A percentile compares a stretch with the other conserved stretches of the same genome.
Conservation (phyloP, 2,329 filamentous ascomycete genomes). For the Trichoderma aggressivum region DNA sequence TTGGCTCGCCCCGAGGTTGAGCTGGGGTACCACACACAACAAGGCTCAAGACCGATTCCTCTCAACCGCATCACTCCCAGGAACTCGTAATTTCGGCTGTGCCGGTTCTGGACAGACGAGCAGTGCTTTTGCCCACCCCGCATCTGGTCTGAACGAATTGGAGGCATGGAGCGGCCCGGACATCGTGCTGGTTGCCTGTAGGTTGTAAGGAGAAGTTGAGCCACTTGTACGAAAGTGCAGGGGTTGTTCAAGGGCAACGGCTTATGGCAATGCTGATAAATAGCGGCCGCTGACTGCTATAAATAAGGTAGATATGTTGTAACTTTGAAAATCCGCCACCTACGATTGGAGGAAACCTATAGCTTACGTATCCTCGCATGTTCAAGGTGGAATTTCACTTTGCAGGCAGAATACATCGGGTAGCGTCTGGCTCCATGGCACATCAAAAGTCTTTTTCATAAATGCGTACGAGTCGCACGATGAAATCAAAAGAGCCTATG, state of each 20-base stretch:
- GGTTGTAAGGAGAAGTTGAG: background rate
- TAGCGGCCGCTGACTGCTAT: background rate
- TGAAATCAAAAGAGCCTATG: background rate
- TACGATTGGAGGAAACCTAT: background rate
- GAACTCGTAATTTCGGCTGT: background rate
- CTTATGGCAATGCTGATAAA: slow-evolving; percentile 7
- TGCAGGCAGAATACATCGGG: background rate
- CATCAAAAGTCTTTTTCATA: background rate
- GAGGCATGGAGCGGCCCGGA: background rate
- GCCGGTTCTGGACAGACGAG: background rate
- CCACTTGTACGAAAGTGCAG: background rate
- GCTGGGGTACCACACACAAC: background rate
- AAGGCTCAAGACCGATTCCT: background rate
- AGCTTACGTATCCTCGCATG: background rate
- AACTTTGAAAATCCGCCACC: background rate
- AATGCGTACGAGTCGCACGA: background rate
- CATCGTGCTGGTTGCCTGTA: background rate
- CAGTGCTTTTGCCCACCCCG: background rate
- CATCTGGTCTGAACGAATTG: background rate
- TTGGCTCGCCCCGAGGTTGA: background rate
- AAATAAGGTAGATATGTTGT: background rate
- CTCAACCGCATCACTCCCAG: background rate
- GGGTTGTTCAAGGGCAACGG: background rate
- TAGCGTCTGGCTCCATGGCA: background rate
- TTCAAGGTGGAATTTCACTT: background rate